A percentile compares a stretch with the other conserved stretches of the same genome.
Conservation (phyloP, 441 rosid species). For the Gossypium davidsonii region DNA sequence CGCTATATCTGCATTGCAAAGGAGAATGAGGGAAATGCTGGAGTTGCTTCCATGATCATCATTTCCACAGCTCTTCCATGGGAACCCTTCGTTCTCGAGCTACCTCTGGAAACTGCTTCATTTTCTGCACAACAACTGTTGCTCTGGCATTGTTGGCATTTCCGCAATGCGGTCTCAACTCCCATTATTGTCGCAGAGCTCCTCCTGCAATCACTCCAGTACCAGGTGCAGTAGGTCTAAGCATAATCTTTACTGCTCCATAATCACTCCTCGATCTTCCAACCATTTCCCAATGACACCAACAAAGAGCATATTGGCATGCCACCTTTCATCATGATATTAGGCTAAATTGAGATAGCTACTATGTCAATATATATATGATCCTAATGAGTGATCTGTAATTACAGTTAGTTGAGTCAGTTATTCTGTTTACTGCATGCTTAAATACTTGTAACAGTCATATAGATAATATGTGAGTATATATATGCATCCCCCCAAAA, state of each 20-base stretch:
- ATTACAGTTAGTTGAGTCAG: no score
- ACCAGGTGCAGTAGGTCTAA: conserved; percentile 94
- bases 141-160: conserved; percentile 94
- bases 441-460: no score
- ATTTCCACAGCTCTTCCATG: conserved; percentile 87
- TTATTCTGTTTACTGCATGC: no score
- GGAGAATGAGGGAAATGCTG: background rate
- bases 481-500: background rate
- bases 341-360: background rate
- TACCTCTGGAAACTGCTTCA: conserved; percentile 78
- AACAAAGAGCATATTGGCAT: background rate
- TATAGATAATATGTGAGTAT: no score
- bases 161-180: conserved; percentile 72
- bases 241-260: conserved; percentile 94
- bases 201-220: conserved; percentile 95
- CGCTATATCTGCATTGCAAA: conserved; percentile 16
- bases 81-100: conserved; percentile 88
- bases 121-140: conserved; percentile 61
- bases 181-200: conserved; percentile 92
- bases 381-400: background rate
- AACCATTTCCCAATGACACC: conserved; percentile 13
- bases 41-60: conserved; percentile 17
- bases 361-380: background rate
- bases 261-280: conserved; percentile 70
- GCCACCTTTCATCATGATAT: background rate